Evolutionary conservation across 2,329 filamentous ascomycete genomes (phyloP).

Genomic region (Aureobasidium sp.): DNA sequence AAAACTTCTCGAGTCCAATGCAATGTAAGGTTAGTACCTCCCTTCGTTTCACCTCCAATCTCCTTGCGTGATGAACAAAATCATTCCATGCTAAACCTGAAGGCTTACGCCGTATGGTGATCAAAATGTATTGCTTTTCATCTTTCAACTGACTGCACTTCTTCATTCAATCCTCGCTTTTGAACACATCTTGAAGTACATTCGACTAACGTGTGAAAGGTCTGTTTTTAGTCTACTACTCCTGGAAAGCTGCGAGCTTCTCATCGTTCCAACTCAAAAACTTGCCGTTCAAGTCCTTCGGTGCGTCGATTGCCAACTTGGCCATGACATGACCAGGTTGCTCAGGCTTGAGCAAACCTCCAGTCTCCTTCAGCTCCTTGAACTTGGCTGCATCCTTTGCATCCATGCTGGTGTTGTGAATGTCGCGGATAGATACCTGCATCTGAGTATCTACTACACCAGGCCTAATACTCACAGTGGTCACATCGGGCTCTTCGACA

Average conservation of each 20-base stretch:
- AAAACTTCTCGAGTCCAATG: background rate
- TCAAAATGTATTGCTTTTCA: constrained; percentile 67
- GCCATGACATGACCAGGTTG: constrained; percentile 84
- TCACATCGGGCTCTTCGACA: constrained; percentile 70
- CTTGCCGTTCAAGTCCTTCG: constrained; percentile 63
- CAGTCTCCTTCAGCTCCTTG: constrained; percentile 58
- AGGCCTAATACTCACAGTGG: constrained; percentile 64
- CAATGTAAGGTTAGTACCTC: constrained; percentile 1
- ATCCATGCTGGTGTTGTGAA: constrained; percentile 57
- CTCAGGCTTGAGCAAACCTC: constrained; percentile 70
- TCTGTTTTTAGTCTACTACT: constrained; percentile 22
- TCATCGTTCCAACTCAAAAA: constrained; percentile 56
- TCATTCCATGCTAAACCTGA: constrained; percentile 77
- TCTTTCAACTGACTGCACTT: constrained; percentile 64
- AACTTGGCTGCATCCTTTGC: constrained; percentile 57
- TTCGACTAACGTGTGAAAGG: constrained; percentile 8
- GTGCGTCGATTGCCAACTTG: constrained; percentile 60
- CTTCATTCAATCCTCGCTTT: background rate
- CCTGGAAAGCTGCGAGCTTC: constrained; percentile 50
- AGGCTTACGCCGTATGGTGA: constrained; percentile 55
- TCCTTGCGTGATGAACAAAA: constrained; percentile 53
- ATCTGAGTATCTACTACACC: constrained; percentile 85
- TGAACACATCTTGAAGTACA: background rate
- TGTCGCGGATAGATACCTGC: constrained; percentile 74
- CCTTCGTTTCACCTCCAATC: background rate